Evolutionary conservation across 2,329 filamentous ascomycete species (phyloP).

Genomic region (Trichoderma arundinaceum): DNA sequence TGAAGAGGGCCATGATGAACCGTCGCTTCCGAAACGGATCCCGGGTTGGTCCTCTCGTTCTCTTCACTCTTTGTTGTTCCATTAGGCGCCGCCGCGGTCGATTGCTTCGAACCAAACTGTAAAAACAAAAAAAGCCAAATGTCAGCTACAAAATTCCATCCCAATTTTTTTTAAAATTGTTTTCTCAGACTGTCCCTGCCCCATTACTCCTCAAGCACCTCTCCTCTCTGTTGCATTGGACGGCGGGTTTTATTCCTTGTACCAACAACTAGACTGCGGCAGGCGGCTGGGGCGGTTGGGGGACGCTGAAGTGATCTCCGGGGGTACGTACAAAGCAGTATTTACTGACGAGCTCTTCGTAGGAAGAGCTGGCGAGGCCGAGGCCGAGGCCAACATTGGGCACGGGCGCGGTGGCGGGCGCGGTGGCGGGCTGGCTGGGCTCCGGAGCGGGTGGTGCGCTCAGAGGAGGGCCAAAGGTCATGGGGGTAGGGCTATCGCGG

Average conservation of each 20-base stretch:
- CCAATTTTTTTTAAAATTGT: slow-evolving; percentile 32
- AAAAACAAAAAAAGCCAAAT: slow-evolving; percentile 36
- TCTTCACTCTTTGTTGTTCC: slow-evolving; percentile 39
- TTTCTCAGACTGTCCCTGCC: slow-evolving; percentile 2
- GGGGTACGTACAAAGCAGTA: slow-evolving; percentile 98
- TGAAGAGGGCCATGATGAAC: slow-evolving; percentile 5
- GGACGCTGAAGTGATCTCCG: slow-evolving; percentile 43
- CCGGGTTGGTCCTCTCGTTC: slow-evolving; percentile 12
- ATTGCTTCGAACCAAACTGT: slow-evolving; percentile 68
- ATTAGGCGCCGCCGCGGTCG: slow-evolving; percentile 54
- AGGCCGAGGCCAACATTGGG: slow-evolving; percentile 35
- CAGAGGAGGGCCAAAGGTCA: slow-evolving; percentile 27
- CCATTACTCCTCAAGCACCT: slow-evolving; percentile 1
- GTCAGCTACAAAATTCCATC: slow-evolving; percentile 49
- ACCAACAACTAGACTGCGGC: slow-evolving; percentile 34
- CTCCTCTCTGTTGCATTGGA: slow-evolving; percentile 20
- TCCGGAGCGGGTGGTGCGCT: slow-evolving; percentile 5
- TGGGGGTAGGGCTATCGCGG: slow-evolving; percentile 39
- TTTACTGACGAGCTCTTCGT: slow-evolving; percentile 96
- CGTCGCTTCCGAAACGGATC: not conserved
- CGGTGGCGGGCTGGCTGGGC: slow-evolving; percentile 41
- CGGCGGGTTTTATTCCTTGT: slow-evolving; percentile 14
- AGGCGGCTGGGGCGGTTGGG: slow-evolving; percentile 34
- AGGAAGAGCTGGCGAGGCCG: slow-evolving; percentile 81
- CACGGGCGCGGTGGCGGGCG: slow-evolving; percentile 50